Evolutionary conservation across 805 yeast genomes (phyloP), one percentile per base, ranked within the genome.

Genomic region (Millerozyma miso): DNA sequence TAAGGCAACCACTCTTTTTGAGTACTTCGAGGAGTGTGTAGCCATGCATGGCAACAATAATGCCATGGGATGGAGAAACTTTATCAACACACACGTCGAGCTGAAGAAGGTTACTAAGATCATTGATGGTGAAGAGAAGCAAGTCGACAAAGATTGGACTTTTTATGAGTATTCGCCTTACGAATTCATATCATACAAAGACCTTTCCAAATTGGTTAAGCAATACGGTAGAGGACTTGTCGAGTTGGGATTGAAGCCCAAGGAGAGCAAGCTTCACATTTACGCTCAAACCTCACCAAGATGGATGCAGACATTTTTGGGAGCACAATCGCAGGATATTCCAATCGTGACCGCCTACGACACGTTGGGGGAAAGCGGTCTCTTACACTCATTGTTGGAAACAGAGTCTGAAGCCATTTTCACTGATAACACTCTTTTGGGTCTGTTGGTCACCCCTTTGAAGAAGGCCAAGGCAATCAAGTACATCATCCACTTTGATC

Each of bases 341-440:
- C 86, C 98, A 18, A 76, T 85, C 44, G 98, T 89, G 33, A 93
- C 99, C 13, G 98, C 99, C 32, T 93, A 93, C 65, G 97, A 90
- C 63, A 88, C 97, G 35, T 74, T 90, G 51, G 97, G 97, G 44
- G 95, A 88, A 65, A 75, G 76, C 31, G 96, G 96, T 18, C 75
- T 90, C 58, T 84, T 83, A 44, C 95, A 85, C 65, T 89, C 97
- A 2, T 73, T 93, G 58, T 74, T 77, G 33, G 87, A 90, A 68
- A 88, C 98, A 3, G 86, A 75, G 38, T 80, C 96, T 19, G 73
- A 65, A 41, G 95, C 83, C 17, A 73, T 93, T 46, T 88, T 85
- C 65, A 85, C 96, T 37, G 98, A 93, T 62, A 89, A 85, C 58
- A 72, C 77, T 15, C 74, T 90, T 46, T 73, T 93, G 53, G 56